Percentiles rank a stretch among this genome's conserved stretches.
phyloP scores from a whole-genome alignment of 345 rosid genomes.

The Kernera saxatilis region DNA sequence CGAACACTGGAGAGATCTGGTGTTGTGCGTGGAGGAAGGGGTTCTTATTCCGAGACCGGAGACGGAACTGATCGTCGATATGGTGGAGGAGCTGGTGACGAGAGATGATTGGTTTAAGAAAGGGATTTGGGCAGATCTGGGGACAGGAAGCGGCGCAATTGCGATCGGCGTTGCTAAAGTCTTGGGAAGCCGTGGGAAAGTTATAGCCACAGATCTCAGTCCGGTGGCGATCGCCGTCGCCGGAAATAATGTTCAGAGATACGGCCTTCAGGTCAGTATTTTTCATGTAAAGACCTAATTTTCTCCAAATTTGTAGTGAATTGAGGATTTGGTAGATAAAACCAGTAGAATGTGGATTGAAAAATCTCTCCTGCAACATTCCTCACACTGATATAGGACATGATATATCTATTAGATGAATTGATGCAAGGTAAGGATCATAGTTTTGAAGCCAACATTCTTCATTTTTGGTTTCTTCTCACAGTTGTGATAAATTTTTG shows the following conservation, averaged over 20 bases:
- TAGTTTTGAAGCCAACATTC: slow-evolving; percentile 32
- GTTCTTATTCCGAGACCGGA: slow-evolving; percentile 93
- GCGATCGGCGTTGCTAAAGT: slow-evolving; percentile 64
- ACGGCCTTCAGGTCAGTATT: slow-evolving; percentile 54
- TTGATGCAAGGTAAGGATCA: slow-evolving; percentile 52
- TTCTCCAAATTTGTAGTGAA: background rate
- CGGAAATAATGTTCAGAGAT: slow-evolving; percentile 58
- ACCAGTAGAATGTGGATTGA: background rate
- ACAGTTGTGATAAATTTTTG: background rate
- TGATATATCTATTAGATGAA: slow-evolving; percentile 24
- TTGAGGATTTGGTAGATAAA: background rate
- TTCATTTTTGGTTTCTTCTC: background rate
- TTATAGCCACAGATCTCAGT: slow-evolving; percentile 77
- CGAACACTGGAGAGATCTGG: slow-evolving; percentile 90
- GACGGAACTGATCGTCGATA: slow-evolving; percentile 70
- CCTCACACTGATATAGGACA: background rate
- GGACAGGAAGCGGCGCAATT: slow-evolving; percentile 89
- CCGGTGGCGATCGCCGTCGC: slow-evolving; percentile 60
- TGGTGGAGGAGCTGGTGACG: slow-evolving; percentile 45
- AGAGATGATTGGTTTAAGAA: slow-evolving; percentile 29
- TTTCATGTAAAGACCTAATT: background rate
- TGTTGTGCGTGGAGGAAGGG: slow-evolving; percentile 81
- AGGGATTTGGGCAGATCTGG: slow-evolving; percentile 84
- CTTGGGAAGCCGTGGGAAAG: slow-evolving; percentile 41
- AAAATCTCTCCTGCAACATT: background rate